These are phyloP conservation scores for Penicillium fimorum DNA, from an alignment of 495 filamentous ascomycete genomes.

Conservation along the genomic window DNA sequence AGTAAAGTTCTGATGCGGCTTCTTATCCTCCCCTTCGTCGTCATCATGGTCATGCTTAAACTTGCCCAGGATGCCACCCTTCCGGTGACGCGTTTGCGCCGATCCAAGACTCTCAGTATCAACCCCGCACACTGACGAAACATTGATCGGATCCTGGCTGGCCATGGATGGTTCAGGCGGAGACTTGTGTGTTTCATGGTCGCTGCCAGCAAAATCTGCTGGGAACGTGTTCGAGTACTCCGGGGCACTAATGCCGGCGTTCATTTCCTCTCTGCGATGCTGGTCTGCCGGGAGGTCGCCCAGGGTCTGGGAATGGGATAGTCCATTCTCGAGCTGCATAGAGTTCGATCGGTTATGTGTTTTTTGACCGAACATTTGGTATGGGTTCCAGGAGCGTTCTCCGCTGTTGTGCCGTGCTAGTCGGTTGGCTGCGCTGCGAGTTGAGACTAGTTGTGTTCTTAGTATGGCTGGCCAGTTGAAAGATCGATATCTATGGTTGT, in stretches of 20 bases:
- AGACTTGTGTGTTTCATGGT: conserved; percentile 16
- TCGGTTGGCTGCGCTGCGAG: conserved; percentile 41
- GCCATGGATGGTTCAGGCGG: conserved; percentile 29
- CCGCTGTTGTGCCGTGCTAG: conserved; percentile 50
- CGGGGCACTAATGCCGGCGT: conserved; percentile 26
- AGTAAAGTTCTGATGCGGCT: conserved; percentile 56
- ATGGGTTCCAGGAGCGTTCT: conserved; percentile 47
- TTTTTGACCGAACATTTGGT: conserved; percentile 41
- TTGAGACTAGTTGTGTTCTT: conserved; percentile 38
- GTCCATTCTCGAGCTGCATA: conserved; percentile 33
- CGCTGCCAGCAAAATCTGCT: conserved; percentile 25
- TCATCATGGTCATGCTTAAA: conserved; percentile 9
- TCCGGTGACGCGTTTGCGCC: conserved; percentile 30
- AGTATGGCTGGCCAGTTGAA: background rate
- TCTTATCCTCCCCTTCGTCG: conserved; percentile 19
- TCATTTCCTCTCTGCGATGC: conserved; percentile 30
- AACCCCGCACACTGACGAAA: conserved; percentile 17
- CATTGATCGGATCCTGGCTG: conserved; percentile 42
- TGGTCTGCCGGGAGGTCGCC: conserved; percentile 32
- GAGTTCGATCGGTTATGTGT: conserved; percentile 27
- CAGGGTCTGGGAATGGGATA: conserved; percentile 20
- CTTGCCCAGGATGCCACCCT: conserved; percentile 20
- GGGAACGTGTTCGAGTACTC: conserved; percentile 33
- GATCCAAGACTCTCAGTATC: conserved; percentile 13
- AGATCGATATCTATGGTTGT: background rate